These are phyloP conservation scores for Curvularia hawaiiensis DNA, from an alignment of 2,329 filamentous ascomycete species.

Conservation along the genomic window DNA sequence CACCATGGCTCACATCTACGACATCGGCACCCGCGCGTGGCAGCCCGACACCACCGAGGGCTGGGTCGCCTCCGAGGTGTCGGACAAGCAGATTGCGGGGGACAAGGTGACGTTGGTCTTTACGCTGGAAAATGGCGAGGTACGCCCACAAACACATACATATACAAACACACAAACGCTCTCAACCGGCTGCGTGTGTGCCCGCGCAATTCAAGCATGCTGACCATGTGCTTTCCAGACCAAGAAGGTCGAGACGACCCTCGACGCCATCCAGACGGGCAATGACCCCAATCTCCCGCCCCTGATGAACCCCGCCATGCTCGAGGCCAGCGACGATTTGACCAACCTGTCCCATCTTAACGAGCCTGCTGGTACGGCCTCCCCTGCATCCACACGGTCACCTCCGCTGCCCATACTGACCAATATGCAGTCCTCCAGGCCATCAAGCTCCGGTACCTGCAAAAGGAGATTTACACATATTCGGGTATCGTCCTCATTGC, in stretches of 20 bases:
- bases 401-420: slow-evolving; percentile 31
- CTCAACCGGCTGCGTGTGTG: neutral
- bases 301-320: slow-evolving; percentile 96
- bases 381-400: neutral
- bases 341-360: slow-evolving; percentile 98
- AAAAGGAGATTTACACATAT: slow-evolving; percentile 99
- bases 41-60: slow-evolving; percentile 95
- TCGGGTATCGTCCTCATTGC: slow-evolving; percentile 98
- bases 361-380: slow-evolving; percentile 83
- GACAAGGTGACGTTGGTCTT: slow-evolving; percentile 89
- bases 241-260: slow-evolving; percentile 78
- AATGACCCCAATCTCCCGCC: slow-evolving; percentile 82
- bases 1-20: slow-evolving; percentile 88
- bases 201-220: neutral
- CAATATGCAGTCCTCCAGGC: slow-evolving; percentile 80
- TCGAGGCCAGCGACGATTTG: slow-evolving; percentile 97
- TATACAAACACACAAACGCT: neutral
- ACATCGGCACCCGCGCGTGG: slow-evolving; percentile 97
- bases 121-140: slow-evolving; percentile 90
- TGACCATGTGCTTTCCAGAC: slow-evolving; percentile 58
- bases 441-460: slow-evolving; percentile 93
- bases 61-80: slow-evolving; percentile 95
- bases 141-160: slow-evolving; percentile 46
- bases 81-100: slow-evolving; percentile 81
- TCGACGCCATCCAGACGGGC: slow-evolving; percentile 75